phyloP scores from a whole-genome alignment of 2,329 filamentous ascomycete genomes.

The Cladophialophora yegresii region DNA sequence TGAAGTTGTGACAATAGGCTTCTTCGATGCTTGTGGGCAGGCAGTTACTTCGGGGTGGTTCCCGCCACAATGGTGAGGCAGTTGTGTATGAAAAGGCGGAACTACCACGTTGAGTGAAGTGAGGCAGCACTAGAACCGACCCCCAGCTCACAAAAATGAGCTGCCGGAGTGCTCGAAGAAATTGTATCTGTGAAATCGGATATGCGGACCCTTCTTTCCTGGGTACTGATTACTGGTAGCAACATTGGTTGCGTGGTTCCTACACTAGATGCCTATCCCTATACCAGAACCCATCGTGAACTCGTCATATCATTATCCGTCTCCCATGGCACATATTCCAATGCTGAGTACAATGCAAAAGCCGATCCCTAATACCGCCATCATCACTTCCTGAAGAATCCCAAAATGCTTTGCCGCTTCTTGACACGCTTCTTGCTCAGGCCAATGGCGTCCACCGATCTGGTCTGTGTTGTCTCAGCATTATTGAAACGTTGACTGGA shows the following conservation, averaged over 20 bases:
- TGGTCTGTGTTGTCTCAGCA: slow-evolving; percentile 19
- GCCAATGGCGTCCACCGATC: slow-evolving; percentile 22
- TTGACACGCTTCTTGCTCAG: slow-evolving; percentile 32
- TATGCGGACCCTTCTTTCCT: not conserved
- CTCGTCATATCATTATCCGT: not conserved
- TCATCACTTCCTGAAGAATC: slow-evolving; percentile 35
- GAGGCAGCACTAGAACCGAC: not conserved
- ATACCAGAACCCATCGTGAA: slow-evolving; percentile 6
- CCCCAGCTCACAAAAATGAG: not conserved
- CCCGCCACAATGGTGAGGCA: not conserved
- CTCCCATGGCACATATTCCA: not conserved
- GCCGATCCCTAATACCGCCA: not conserved
- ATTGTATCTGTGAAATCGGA: not conserved
- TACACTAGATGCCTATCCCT: slow-evolving; percentile 5
- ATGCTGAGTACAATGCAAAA: slow-evolving; percentile 7
- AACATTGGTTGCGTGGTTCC: slow-evolving; percentile 7
- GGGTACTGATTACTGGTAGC: not conserved
- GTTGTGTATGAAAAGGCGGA: not conserved
- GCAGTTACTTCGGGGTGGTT: not conserved
- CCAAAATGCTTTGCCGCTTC: slow-evolving; percentile 36
- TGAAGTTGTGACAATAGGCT: not conserved
- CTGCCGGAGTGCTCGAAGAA: not conserved
- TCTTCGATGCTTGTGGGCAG: not conserved
- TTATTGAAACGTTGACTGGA: slow-evolving; percentile 24
- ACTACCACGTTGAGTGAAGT: not conserved